A percentile compares a stretch with the other conserved stretches of the same genome.
These are phyloP conservation scores for Sporothrix humicola DNA, from an alignment of 2,329 filamentous ascomycete species.

Conservation along the genomic window DNA sequence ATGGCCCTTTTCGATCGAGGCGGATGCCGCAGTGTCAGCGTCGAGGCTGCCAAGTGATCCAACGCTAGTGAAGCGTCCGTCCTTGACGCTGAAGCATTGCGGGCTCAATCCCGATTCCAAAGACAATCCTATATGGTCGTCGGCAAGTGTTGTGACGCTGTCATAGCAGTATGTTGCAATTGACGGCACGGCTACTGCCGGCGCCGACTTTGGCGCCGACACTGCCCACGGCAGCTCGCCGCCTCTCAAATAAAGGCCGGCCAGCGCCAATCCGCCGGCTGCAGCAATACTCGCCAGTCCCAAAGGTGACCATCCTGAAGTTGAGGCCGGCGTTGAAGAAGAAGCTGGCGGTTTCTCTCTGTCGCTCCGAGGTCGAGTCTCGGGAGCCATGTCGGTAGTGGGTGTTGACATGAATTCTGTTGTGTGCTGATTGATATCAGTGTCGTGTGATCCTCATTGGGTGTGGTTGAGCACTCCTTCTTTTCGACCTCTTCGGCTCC, in stretches of 20 bases:
- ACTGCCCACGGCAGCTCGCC: background rate
- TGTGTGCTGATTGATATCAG: background rate
- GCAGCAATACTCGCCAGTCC: conserved; percentile 11
- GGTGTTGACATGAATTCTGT: background rate
- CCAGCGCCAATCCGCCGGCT: conserved; percentile 5
- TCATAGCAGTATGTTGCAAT: conserved; percentile 52
- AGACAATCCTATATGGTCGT: conserved; percentile 42
- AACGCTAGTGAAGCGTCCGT: conserved; percentile 59
- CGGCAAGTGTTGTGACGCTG: conserved; percentile 51
- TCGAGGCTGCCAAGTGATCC: conserved; percentile 47
- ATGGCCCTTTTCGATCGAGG: conserved; percentile 51
- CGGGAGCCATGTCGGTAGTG: conserved; percentile 14
- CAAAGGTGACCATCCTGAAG: conserved; percentile 10
- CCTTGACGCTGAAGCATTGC: conserved; percentile 62
- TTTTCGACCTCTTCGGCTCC: background rate
- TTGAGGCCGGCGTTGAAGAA: background rate
- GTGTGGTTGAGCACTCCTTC: background rate
- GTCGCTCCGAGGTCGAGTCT: background rate
- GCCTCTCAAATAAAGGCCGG: conserved; percentile 11
- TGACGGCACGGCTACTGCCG: background rate
- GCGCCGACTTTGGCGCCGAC: background rate
- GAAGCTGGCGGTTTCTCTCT: background rate
- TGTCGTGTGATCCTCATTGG: background rate
- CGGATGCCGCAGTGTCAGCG: conserved; percentile 36
- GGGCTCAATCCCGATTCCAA: conserved; percentile 39